A percentile compares a stretch with the other conserved stretches of the same genome.
Conservation (phyloP, 805 yeast genomes). For the Wickerhamomyces bisporus region DNA sequence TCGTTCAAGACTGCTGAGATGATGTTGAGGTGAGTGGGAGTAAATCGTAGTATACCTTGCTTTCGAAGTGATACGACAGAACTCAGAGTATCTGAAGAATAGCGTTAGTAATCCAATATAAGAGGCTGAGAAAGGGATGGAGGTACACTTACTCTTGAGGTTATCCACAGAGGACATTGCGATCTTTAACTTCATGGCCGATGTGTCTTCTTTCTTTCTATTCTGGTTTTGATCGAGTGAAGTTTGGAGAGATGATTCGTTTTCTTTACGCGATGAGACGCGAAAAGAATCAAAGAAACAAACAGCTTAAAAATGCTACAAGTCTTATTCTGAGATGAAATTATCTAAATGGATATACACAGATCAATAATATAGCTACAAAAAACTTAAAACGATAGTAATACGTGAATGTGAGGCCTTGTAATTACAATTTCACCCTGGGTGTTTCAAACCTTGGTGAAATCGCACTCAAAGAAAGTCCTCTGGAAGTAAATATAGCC, state of each 20-base stretch:
- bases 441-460: conserved; percentile 27
- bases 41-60: conserved; percentile 51
- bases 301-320: too few species aligned
- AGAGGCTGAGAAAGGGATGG: not conserved
- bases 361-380: too few species aligned
- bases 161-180: conserved; percentile 24
- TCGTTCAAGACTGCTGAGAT: conserved; percentile 49
- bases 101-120: conserved; percentile 5
- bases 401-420: conserved; percentile 23
- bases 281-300: too few species aligned
- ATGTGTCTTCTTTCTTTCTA: too few species aligned
- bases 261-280: too few species aligned
- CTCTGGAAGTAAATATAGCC: conserved; percentile 37
- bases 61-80: conserved; percentile 50
- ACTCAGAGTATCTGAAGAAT: conserved; percentile 33
- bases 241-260: too few species aligned
- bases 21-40: conserved; percentile 42
- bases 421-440: conserved; percentile 25
- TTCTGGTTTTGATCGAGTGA: too few species aligned
- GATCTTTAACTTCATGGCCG: conserved; percentile 31
- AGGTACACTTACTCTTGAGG: conserved; percentile 21
- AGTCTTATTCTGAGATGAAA: too few species aligned
- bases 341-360: too few species aligned
- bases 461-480: conserved; percentile 60
- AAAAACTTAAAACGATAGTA: not conserved